Conservation (phyloP, 805 yeast genomes). For the Sugiyamaella mastotermitis region DNA sequence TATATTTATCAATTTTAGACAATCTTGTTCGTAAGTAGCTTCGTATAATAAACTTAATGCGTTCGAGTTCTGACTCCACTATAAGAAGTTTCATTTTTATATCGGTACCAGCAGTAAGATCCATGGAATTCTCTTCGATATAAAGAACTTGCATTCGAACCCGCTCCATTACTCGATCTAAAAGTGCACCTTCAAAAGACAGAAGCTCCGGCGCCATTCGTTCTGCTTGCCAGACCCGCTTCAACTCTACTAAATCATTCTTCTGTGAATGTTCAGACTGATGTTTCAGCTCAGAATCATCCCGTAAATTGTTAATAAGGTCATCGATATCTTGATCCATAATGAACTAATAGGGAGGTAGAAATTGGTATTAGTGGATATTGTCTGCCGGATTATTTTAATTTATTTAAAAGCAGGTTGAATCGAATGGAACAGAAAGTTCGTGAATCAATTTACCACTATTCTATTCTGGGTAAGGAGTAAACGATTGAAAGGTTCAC, state of each 20-base stretch:
- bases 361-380: not conserved
- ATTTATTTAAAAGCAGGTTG: no score
- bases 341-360: not conserved
- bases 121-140: slow-evolving; percentile 70
- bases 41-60: slow-evolving; percentile 76
- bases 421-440: no score
- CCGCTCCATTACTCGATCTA: slow-evolving; percentile 52
- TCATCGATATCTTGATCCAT: slow-evolving; percentile 22
- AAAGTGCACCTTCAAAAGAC: slow-evolving; percentile 57
- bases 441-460: no score
- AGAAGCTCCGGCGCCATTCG: slow-evolving; percentile 83
- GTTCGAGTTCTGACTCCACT: slow-evolving; percentile 85
- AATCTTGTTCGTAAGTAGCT: slow-evolving; percentile 75
- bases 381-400: no score
- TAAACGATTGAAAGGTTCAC: no score
- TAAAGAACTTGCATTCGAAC: slow-evolving; percentile 39
- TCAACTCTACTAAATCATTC: slow-evolving; percentile 40
- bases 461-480: no score
- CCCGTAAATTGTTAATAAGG: slow-evolving; percentile 17
- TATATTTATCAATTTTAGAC: slow-evolving; percentile 60
- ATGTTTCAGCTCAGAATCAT: not conserved
- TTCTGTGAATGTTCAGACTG: slow-evolving; percentile 52
- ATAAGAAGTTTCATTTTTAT: slow-evolving; percentile 75
- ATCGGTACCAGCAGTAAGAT: slow-evolving; percentile 45
- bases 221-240: slow-evolving; percentile 74